A percentile compares a stretch with the other conserved stretches of the same genome.
Conservation (phyloP, 441 rosid genomes). For the Brassica hybrid region DNA sequence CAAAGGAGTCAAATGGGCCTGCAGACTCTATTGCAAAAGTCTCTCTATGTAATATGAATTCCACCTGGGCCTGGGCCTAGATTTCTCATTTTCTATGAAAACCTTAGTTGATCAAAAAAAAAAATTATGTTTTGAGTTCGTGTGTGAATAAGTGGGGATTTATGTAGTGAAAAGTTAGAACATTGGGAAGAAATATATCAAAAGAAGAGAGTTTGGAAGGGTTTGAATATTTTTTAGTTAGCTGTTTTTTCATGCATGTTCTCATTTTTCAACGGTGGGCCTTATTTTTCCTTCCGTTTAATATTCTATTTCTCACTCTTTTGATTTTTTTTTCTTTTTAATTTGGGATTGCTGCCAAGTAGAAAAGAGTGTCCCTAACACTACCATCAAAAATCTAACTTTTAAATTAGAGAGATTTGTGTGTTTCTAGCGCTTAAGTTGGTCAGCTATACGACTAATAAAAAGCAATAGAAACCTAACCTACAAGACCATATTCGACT, state of each 20-base stretch:
- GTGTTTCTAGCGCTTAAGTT: slow-evolving; percentile 10
- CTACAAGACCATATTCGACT: background rate
- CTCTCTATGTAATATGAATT: too few relatives aligned
- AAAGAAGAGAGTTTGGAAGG: slow-evolving; percentile 13
- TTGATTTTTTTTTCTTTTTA: background rate
- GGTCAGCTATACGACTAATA: slow-evolving; percentile 8
- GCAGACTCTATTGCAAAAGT: too few relatives aligned
- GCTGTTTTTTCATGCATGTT: slow-evolving; percentile 32
- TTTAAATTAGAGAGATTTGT: slow-evolving; percentile 9
- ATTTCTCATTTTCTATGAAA: too few relatives aligned
- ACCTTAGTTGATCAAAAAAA: too few relatives aligned
- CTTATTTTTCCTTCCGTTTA: slow-evolving; percentile 12
- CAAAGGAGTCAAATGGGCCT: too few relatives aligned
- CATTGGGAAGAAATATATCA: slow-evolving; percentile 29
- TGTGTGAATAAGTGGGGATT: slow-evolving; percentile 41
- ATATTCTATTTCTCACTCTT: background rate
- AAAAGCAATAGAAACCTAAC: background rate
- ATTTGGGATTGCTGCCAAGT: slow-evolving; percentile 38
- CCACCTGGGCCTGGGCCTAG: too few relatives aligned
- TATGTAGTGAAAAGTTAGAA: slow-evolving; percentile 36
- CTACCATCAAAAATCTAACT: background rate
- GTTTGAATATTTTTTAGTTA: background rate
- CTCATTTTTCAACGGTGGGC: slow-evolving; percentile 39
- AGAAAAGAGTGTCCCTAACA: slow-evolving; percentile 35
- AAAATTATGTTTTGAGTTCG: slow-evolving; percentile 21